Percentiles rank a stretch among this genome's conserved stretches.
These are phyloP conservation scores for Byssoonygena ceratinophila DNA, from an alignment of 2,329 filamentous ascomycete genomes.

Conservation along the genomic window DNA sequence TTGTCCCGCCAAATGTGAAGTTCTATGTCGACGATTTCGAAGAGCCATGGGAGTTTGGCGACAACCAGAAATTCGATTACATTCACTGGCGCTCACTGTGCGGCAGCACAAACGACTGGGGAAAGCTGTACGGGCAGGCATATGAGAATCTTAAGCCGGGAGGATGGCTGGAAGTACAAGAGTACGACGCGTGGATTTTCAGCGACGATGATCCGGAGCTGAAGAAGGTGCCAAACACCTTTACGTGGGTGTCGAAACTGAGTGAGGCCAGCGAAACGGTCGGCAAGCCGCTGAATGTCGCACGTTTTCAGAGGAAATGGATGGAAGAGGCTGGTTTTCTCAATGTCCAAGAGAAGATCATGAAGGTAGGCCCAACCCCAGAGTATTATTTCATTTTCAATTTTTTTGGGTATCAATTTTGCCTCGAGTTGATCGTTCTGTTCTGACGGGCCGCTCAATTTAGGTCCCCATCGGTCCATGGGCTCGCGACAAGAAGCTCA, in stretches of 20 bases:
- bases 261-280: slow-evolving; percentile 37
- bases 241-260: slow-evolving; percentile 38
- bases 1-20: slow-evolving; percentile 61
- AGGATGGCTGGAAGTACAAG: slow-evolving; percentile 40
- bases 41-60: slow-evolving; percentile 47
- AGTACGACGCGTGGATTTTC: slow-evolving; percentile 19
- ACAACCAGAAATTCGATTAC: slow-evolving; percentile 42
- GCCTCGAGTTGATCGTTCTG: not conserved
- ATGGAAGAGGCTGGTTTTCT: slow-evolving; percentile 49
- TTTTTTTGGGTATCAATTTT: not conserved
- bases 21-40: slow-evolving; percentile 64
- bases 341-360: slow-evolving; percentile 44
- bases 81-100: slow-evolving; percentile 50
- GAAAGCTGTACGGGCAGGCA: slow-evolving; percentile 29
- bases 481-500: slow-evolving; percentile 16
- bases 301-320: slow-evolving; percentile 43
- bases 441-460: not conserved
- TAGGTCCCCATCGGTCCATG: slow-evolving; percentile 17
- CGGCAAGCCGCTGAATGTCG: slow-evolving; percentile 42
- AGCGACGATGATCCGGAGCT: slow-evolving; percentile 14
- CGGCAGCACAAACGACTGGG: slow-evolving; percentile 46
- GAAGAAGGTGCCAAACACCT: slow-evolving; percentile 10
- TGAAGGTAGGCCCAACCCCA: slow-evolving; percentile 41
- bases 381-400: slow-evolving; percentile 22
- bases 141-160: slow-evolving; percentile 47